Percentiles rank a stretch among this genome's conserved stretches.
Conservation (phyloP, 2,329 filamentous ascomycete genomes). For the Grosmannia huntii region DNA sequence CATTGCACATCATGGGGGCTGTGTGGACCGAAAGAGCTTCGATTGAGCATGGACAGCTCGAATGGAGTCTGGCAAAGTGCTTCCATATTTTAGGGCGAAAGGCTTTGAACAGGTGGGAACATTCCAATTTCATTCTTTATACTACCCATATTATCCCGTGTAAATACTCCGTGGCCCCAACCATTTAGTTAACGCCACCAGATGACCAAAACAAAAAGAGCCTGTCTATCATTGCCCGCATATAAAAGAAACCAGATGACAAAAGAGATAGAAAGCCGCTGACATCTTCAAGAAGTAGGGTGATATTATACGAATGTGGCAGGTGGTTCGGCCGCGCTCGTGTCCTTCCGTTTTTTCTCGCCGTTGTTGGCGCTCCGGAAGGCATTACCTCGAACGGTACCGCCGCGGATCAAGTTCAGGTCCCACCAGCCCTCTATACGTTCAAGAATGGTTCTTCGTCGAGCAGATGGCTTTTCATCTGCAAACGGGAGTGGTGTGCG, state of each 20-base stretch:
- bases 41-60: slow-evolving; percentile 23
- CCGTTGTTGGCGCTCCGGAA: background rate
- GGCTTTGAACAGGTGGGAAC: slow-evolving; percentile 11
- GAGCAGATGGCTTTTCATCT: slow-evolving; percentile 15
- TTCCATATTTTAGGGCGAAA: slow-evolving; percentile 16
- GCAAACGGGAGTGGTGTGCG: background rate
- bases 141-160: background rate
- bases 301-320: slow-evolving; percentile 5
- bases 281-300: background rate
- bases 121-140: background rate
- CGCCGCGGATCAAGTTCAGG: slow-evolving; percentile 26
- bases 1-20: slow-evolving; percentile 31
- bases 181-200: background rate
- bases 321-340: background rate
- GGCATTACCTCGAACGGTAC: slow-evolving; percentile 26
- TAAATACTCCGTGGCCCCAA: background rate
- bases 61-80: slow-evolving; percentile 31
- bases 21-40: slow-evolving; percentile 28
- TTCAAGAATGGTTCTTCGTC: slow-evolving; percentile 33
- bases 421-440: slow-evolving; percentile 44
- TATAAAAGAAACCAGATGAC: background rate
- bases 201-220: background rate
- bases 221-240: background rate
- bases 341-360: background rate
- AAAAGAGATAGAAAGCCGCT: background rate